Conservation (phyloP, 1,284 basidiomycete species). For the Sanghuangporus baumii region DNA sequence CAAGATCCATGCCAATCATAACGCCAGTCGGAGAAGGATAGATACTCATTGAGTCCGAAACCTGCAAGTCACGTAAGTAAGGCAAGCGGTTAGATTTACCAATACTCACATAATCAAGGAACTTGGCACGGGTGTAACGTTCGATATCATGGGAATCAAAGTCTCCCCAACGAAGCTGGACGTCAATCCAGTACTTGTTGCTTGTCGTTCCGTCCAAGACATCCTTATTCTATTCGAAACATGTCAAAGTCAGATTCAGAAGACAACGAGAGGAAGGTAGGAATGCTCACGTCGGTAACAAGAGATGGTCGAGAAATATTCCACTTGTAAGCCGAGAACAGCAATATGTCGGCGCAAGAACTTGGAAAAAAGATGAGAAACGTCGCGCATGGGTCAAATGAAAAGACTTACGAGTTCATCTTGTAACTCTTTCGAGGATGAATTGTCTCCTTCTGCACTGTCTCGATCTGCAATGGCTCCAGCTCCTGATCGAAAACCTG, state of each 20-base stretch:
- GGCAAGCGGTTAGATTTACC: constrained; percentile 8
- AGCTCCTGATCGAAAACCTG: constrained; percentile 99
- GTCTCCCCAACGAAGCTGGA: constrained; percentile 98
- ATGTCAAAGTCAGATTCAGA: constrained; percentile 2
- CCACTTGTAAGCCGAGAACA: constrained; percentile 99
- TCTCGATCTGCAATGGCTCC: constrained; percentile 97
- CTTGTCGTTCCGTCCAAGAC: constrained; percentile 95
- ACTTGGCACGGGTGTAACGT: constrained; percentile 96
- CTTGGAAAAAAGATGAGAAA: constrained; percentile 17
- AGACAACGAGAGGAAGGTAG: neutral
- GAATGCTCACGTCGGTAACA: constrained; percentile 75
- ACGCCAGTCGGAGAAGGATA: constrained; percentile 98
- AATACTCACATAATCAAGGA: constrained; percentile 78
- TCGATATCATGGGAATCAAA: constrained; percentile 99
- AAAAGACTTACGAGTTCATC: constrained; percentile 83
- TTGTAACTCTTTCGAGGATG: constrained; percentile 99
- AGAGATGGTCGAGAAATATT: constrained; percentile 96
- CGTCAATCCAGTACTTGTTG: constrained; percentile 99
- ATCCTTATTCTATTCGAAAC: constrained; percentile 69
- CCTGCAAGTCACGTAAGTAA: constrained; percentile 33
- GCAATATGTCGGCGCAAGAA: constrained; percentile 90
- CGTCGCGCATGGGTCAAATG: neutral
- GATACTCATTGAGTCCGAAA: constrained; percentile 94
- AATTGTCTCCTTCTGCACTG: constrained; percentile 99
- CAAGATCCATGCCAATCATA: constrained; percentile 97